Base-by-base conservation (phyloP, 2,329 filamentous ascomycete genomes). In the Trichoderma atrobrunneum region DNA sequence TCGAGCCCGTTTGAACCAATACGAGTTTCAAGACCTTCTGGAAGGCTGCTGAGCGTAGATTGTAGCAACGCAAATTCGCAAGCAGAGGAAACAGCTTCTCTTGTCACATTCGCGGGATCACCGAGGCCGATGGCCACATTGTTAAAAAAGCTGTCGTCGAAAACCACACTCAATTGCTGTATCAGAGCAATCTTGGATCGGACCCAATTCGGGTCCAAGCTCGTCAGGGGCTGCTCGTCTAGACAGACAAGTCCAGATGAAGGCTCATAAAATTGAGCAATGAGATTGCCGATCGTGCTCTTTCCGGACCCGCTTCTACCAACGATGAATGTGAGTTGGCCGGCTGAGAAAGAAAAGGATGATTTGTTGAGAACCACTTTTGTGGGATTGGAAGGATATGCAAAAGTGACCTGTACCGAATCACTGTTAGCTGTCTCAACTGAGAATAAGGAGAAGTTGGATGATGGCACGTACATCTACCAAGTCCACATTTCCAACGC, bases 241-340 rank as follows among this genome's bases (percentile, higher is more conserved):
- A 98, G 83, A 0, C 86, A 79, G 18, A 98, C 90, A 0, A 87
- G 80, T 0, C 95, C 95, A 0, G 82, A 82, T 0, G 82, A 80
- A 0, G 93, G 89, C 7, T 88, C 84, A 78, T 98, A 97, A 76
- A 97, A 92, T 14, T 91, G 89, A 65, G 94, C 85, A 0, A 98
- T 85, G 0, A 98, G 85, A 78, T 93, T 94, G 1, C 92, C 91
- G 1, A 98, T 78, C 0, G 95, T 98, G 76, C 94, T 97, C 80
- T 98, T 98, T 0, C 95, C 95, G 2, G 93, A 97, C 0, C 96
- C 96, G 77, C 94, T 97, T 76, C 87, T 88, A 0, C 95, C 96
- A 64, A 98, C 89, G 2, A 98, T 85, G 77, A 96, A 98, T 0
- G 90, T 93, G 3, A 91, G 89, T 73, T 92, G 85, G 0, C 92